These are phyloP conservation scores for Tolypocladium pustulatum DNA, from an alignment of 2,329 filamentous ascomycete species.

Conservation along the genomic window DNA sequence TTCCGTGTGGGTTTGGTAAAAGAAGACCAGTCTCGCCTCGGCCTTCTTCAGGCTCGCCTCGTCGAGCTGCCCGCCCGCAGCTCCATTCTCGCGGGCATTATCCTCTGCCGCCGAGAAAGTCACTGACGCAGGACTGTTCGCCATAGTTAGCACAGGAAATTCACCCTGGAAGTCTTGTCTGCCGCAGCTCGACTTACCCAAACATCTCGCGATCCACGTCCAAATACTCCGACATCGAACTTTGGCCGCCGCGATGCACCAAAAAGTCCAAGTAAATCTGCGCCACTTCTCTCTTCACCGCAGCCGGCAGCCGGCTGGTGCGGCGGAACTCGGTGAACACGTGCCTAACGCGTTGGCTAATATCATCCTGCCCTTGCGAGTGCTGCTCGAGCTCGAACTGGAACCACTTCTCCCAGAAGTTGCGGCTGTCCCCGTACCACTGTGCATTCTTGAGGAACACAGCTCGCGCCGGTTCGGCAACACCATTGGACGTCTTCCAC, in stretches of 20 bases:
- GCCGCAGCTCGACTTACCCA: constrained; percentile 43
- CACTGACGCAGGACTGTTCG: constrained; percentile 12
- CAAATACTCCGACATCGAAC: constrained; percentile 79
- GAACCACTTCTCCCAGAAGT: constrained; percentile 87
- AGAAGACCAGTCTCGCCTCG: constrained; percentile 38
- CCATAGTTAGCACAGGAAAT: neutral
- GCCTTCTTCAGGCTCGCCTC: constrained; percentile 39
- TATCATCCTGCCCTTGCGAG: constrained; percentile 49
- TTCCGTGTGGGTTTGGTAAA: constrained; percentile 41
- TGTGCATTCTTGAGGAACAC: constrained; percentile 76
- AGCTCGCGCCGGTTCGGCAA: constrained; percentile 67
- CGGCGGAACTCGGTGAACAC: constrained; percentile 66
- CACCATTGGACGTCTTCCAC: constrained; percentile 73
- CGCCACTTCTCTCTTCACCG: constrained; percentile 64
- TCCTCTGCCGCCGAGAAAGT: constrained; percentile 6
- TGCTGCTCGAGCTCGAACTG: constrained; percentile 79
- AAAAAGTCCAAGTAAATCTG: constrained; percentile 75
- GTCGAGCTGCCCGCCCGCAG: constrained; percentile 33
- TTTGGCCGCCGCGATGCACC: constrained; percentile 69
- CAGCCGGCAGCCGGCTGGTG: constrained; percentile 58
- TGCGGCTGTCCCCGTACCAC: constrained; percentile 72
- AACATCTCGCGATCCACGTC: constrained; percentile 77
- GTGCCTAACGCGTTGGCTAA: constrained; percentile 66
- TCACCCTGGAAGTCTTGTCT: neutral
- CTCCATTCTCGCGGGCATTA: constrained; percentile 35